Evolutionary conservation across 495 filamentous ascomycete species (phyloP).

Genomic region (Chlorociboria aeruginascens): DNA sequence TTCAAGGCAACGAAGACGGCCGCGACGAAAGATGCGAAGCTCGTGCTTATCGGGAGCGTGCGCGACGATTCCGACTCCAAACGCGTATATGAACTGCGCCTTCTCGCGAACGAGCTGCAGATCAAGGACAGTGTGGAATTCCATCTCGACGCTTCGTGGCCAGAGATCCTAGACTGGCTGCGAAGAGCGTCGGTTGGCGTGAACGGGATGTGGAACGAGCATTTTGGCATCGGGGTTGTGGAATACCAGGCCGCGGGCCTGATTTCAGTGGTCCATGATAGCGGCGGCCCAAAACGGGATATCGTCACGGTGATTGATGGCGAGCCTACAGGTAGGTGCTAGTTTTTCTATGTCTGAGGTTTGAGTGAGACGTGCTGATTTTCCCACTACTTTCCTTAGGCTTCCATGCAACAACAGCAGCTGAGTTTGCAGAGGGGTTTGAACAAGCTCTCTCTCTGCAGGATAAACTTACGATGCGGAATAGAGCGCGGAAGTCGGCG

Average conservation of each 20-base stretch:
- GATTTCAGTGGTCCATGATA: conserved; percentile 82
- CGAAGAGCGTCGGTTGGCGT: conserved; percentile 65
- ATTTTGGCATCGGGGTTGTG: conserved; percentile 96
- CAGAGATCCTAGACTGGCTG: conserved; percentile 69
- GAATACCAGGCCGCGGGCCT: conserved; percentile 95
- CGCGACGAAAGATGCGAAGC: conserved; percentile 41
- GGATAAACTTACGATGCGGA: conserved; percentile 60
- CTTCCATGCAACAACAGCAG: conserved; percentile 66
- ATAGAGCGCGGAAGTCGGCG: conserved; percentile 62
- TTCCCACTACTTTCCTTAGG: conserved; percentile 44
- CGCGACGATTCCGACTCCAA: conserved; percentile 73
- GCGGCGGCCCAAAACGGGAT: conserved; percentile 82
- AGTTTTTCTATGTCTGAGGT: neutral
- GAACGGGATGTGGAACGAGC: conserved; percentile 99
- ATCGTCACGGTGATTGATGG: conserved; percentile 76
- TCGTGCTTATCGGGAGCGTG: conserved; percentile 81
- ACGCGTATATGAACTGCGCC: conserved; percentile 78
- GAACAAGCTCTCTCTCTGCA: conserved; percentile 59
- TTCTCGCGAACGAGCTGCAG: conserved; percentile 77
- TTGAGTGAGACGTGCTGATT: neutral
- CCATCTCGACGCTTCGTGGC: conserved; percentile 79
- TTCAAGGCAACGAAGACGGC: conserved; percentile 37
- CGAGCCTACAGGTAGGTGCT: conserved; percentile 49
- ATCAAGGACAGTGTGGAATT: conserved; percentile 78
- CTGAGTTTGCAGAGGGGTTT: conserved; percentile 70